Percentiles rank a stretch among this genome's conserved stretches.
Evolutionary conservation across 306 rosid genomes (phyloP).

Genomic region (Oemleria cerasiformis): DNA sequence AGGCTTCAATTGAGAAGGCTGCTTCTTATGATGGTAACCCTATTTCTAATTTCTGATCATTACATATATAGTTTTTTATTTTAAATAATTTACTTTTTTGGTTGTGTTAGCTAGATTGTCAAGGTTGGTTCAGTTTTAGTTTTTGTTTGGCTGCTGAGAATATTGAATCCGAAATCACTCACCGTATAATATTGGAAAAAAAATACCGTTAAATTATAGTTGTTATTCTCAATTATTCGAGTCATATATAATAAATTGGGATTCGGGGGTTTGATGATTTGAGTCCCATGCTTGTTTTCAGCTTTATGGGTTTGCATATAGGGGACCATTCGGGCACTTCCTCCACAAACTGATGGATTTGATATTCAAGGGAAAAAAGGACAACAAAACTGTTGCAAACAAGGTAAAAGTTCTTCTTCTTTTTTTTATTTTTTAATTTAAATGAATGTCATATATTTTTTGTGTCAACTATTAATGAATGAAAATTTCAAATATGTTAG

Average conservation of each 20-base stretch:
- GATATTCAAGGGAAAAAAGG: slow-evolving; percentile 76
- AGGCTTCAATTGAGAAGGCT: slow-evolving; percentile 79
- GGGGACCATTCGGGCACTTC: slow-evolving; percentile 90
- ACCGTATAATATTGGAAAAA: neutral
- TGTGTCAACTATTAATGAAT: slow-evolving; percentile 20
- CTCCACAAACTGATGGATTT: slow-evolving; percentile 83
- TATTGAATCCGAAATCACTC: neutral
- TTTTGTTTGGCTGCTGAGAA: neutral
- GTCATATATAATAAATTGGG: neutral
- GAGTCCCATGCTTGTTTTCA: slow-evolving; percentile 30
- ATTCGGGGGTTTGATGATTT: too few relatives aligned
- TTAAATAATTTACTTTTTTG: neutral
- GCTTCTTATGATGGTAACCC: slow-evolving; percentile 69
- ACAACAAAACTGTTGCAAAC: slow-evolving; percentile 69
- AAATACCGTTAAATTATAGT: neutral
- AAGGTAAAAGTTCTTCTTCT: slow-evolving; percentile 45
- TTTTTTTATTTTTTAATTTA: slow-evolving; percentile 13
- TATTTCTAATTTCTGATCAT: neutral
- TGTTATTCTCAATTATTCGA: neutral
- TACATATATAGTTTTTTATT: neutral
- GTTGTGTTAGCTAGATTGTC: neutral
- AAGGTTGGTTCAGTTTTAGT: neutral
- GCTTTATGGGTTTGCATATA: slow-evolving; percentile 87
- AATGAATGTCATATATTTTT: neutral
- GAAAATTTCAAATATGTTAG: slow-evolving; percentile 40